phyloP scores from a whole-genome alignment of 23 red algal species.

The Gracilaria gracilis region DNA sequence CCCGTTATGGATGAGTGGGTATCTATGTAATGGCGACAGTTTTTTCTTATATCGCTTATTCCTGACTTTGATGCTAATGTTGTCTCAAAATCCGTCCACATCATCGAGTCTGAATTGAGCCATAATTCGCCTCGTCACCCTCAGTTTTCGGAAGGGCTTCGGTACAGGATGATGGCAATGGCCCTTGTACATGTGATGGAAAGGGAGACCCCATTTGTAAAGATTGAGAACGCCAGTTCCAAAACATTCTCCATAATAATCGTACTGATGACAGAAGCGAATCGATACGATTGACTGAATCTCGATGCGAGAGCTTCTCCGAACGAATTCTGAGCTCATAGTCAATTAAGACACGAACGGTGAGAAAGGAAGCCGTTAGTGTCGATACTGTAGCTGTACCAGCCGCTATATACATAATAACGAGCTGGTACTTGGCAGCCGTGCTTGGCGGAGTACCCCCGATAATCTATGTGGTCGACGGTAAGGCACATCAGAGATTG shows the following conservation, averaged over 20 bases:
- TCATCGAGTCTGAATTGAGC: constrained; percentile 14
- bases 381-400: constrained; percentile 51
- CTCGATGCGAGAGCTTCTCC: constrained; percentile 53
- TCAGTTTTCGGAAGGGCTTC: constrained; percentile 45
- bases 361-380: constrained; percentile 52
- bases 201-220: constrained; percentile 19
- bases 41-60: constrained; percentile 13
- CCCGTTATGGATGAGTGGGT: not conserved
- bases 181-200: constrained; percentile 44
- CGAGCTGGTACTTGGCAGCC: constrained; percentile 67
- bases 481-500: not conserved
- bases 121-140: constrained; percentile 27
- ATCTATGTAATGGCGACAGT: not conserved
- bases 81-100: not conserved
- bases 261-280: constrained; percentile 31
- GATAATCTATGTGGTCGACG: constrained; percentile 22
- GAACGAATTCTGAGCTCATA: constrained; percentile 29
- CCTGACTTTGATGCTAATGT: constrained; percentile 5
- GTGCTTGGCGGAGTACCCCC: constrained; percentile 44
- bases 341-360: constrained; percentile 46
- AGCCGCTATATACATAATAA: constrained; percentile 53
- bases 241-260: constrained; percentile 10
- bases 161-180: constrained; percentile 5
- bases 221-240: constrained; percentile 40
- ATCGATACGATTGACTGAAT: constrained; percentile 48